A percentile compares a stretch with the other conserved stretches of the same genome.
phyloP scores from a whole-genome alignment of 176 grass and related monocot genomes.

The Melocanna baccifera region DNA sequence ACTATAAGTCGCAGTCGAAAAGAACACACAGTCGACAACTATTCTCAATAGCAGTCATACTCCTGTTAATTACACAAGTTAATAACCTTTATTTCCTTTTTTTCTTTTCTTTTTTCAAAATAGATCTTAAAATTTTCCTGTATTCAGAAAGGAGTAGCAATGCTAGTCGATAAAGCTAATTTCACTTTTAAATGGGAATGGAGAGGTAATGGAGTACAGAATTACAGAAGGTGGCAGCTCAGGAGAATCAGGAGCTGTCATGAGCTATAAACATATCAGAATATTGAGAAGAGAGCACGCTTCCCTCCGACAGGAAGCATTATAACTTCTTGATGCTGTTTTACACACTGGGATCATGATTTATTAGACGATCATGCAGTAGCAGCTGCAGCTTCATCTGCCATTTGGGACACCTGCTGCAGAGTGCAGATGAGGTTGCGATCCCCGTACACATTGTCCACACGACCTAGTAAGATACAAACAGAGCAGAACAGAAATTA shows the following conservation, averaged over 20 bases:
- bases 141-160: slow-evolving; percentile 4
- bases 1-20: too few species aligned
- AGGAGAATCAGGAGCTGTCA: slow-evolving; percentile 38
- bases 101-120: not conserved
- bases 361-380: slow-evolving; percentile 55
- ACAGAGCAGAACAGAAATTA: slow-evolving; percentile 5
- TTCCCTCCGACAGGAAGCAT: slow-evolving; percentile 71
- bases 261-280: slow-evolving; percentile 69
- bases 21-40: not conserved
- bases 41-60: not conserved
- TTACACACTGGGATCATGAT: slow-evolving; percentile 24
- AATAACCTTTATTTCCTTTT: not conserved
- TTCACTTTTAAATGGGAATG: slow-evolving; percentile 31
- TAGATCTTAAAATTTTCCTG: not conserved
- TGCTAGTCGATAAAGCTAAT: slow-evolving; percentile 32
- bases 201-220: slow-evolving; percentile 18
- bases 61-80: not conserved
- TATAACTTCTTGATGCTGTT: slow-evolving; percentile 43
- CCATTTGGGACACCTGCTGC: slow-evolving; percentile 69
- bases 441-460: slow-evolving; percentile 98
- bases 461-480: slow-evolving; percentile 52
- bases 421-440: slow-evolving; percentile 95
- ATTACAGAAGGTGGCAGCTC: slow-evolving; percentile 45
- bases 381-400: slow-evolving; percentile 87
- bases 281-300: slow-evolving; percentile 34